phyloP scores from a whole-genome alignment of 1,284 basidiomycete genomes.

The Trametes sp. region DNA sequence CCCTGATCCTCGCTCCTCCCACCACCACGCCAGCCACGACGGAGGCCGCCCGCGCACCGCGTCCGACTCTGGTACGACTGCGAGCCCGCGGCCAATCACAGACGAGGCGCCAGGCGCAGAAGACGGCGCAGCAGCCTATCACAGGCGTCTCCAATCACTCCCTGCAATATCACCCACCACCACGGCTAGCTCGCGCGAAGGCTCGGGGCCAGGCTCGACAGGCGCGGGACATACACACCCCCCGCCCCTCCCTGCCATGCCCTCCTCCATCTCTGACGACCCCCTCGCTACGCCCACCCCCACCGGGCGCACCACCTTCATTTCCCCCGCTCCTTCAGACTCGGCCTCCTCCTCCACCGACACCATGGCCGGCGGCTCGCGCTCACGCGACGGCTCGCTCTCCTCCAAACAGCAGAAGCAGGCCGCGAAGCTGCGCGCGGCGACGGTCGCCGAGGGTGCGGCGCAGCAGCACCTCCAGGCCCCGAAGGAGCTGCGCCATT shows the following conservation, averaged over 20 bases:
- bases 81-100: constrained; percentile 16
- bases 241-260: constrained; percentile 8
- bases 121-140: constrained; percentile 15
- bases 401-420: constrained; percentile 23
- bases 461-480: constrained; percentile 26
- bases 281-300: constrained; percentile 44
- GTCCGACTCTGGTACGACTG: constrained; percentile 17
- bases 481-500: constrained; percentile 32
- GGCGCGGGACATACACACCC: constrained; percentile 1
- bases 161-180: constrained; percentile 20
- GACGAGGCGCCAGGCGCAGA: constrained; percentile 11
- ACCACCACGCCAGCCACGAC: constrained; percentile 23
- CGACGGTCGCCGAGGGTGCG: constrained; percentile 28
- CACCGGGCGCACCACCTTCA: constrained; percentile 35
- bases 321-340: constrained; percentile 26
- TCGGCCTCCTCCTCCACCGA: constrained; percentile 43
- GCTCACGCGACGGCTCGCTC: constrained; percentile 18
- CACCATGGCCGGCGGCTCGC: constrained; percentile 42
- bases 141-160: constrained; percentile 32
- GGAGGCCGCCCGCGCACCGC: constrained; percentile 14
- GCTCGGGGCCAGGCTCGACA: constrained; percentile 8
- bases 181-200: constrained; percentile 16
- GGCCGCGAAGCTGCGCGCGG: constrained; percentile 37
- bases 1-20: constrained; percentile 19
- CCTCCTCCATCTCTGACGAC: constrained; percentile 35